Percentiles rank a stretch among this genome's conserved stretches.
phyloP scores from a whole-genome alignment of 768 basidiomycete species.

The Lepiota brunneoincarnata region DNA sequence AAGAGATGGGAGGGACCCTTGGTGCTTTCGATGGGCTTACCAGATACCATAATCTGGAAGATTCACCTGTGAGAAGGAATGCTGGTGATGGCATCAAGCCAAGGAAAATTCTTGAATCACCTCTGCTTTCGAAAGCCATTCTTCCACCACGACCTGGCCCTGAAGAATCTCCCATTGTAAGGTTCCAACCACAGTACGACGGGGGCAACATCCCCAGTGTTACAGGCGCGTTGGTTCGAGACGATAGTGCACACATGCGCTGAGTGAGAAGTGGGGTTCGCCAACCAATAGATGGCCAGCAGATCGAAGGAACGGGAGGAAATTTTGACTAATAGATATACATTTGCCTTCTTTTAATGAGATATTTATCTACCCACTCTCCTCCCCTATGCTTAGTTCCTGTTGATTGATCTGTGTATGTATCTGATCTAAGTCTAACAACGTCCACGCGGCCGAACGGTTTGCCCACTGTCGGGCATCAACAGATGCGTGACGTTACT shows the following conservation, averaged over 20 bases:
- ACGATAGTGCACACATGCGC: slow-evolving; percentile 2
- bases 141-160: neutral
- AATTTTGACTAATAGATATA: slow-evolving; percentile 8
- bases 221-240: neutral
- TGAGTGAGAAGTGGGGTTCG: neutral
- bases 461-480: no score
- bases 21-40: slow-evolving; percentile 8
- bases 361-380: neutral
- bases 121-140: neutral
- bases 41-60: slow-evolving; percentile 5
- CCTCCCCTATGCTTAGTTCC: neutral
- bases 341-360: slow-evolving; percentile 3
- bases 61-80: slow-evolving; percentile 6
- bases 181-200: slow-evolving; percentile 6
- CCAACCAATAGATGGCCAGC: neutral
- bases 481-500: slow-evolving; percentile 6
- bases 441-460: no score
- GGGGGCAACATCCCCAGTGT: neutral
- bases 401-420: neutral
- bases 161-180: slow-evolving; percentile 16
- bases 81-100: neutral
- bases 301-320: neutral
- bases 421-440: slow-evolving; percentile 4
- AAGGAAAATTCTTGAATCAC: slow-evolving; percentile 1
- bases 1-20: slow-evolving; percentile 25